phyloP scores from a whole-genome alignment of 129 eudicot species.

The Saussurea involucrata region DNA sequence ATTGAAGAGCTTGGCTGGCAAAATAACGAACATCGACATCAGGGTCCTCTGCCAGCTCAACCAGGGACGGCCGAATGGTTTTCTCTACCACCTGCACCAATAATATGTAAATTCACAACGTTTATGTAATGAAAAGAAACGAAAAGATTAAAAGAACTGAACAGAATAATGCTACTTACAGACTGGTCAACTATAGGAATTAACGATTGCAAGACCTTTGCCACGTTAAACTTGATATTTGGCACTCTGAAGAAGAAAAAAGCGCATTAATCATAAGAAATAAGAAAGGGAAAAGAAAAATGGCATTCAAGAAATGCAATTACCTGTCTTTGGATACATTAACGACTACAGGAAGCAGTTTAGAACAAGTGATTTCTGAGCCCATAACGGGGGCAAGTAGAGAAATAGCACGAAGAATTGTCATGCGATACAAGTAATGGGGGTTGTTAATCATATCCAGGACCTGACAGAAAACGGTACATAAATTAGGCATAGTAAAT shows the following conservation, averaged over 20 bases:
- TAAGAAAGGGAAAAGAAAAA: background rate
- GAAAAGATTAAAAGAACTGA: background rate
- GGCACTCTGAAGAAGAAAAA: constrained; percentile 63
- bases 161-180: constrained; percentile 38
- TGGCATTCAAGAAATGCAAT: background rate
- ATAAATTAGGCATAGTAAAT: background rate
- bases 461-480: constrained; percentile 49
- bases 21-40: constrained; percentile 95
- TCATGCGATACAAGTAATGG: constrained; percentile 94
- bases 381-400: constrained; percentile 97
- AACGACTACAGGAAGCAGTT: constrained; percentile 77
- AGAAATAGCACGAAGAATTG: constrained; percentile 78
- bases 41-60: constrained; percentile 89
- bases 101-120: background rate
- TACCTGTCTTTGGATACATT: constrained; percentile 90
- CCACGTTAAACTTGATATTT: constrained; percentile 88
- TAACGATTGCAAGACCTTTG: constrained; percentile 90
- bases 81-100: constrained; percentile 74
- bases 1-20: constrained; percentile 92
- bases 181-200: constrained; percentile 82
- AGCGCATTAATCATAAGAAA: background rate
- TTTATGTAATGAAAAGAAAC: background rate
- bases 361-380: constrained; percentile 87
- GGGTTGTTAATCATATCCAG: constrained; percentile 87
- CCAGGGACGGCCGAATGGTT: constrained; percentile 70